These are phyloP conservation scores for Suzukiozyma palmioleophila DNA, from an alignment of 1,139 yeast species.

Conservation along the genomic window DNA sequence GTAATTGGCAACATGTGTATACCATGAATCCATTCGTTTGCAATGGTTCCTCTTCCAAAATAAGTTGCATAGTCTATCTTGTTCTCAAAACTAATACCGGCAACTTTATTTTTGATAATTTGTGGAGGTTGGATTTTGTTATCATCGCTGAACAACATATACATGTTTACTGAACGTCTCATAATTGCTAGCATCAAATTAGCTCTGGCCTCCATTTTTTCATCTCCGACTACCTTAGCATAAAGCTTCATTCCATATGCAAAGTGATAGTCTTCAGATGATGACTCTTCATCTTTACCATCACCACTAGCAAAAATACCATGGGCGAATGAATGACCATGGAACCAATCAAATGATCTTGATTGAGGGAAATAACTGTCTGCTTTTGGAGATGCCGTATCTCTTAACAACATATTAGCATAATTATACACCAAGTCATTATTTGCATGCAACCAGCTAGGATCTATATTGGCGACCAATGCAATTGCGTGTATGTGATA, in stretches of 20 bases:
- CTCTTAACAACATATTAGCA: slow-evolving; percentile 33
- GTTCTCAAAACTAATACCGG: slow-evolving; percentile 45
- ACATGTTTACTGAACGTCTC: slow-evolving; percentile 40
- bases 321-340: slow-evolving; percentile 46
- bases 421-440: slow-evolving; percentile 26
- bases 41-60: slow-evolving; percentile 41
- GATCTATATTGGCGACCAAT: slow-evolving; percentile 54
- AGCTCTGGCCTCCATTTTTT: slow-evolving; percentile 33
- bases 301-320: slow-evolving; percentile 44
- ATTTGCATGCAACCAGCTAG: slow-evolving; percentile 21
- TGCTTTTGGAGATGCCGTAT: slow-evolving; percentile 36
- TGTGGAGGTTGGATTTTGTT: slow-evolving; percentile 35
- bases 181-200: slow-evolving; percentile 40
- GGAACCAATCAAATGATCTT: slow-evolving; percentile 43
- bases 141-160: slow-evolving; percentile 38
- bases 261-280: slow-evolving; percentile 44
- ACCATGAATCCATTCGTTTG: slow-evolving; percentile 46
- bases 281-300: slow-evolving; percentile 45
- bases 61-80: slow-evolving; percentile 43
- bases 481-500: slow-evolving; percentile 76
- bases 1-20: slow-evolving; percentile 47
- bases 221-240: slow-evolving; percentile 31
- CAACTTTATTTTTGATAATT: slow-evolving; percentile 37
- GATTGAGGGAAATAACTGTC: slow-evolving; percentile 38
- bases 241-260: slow-evolving; percentile 41